Percentiles rank a stretch among this genome's conserved stretches.
Conservation (phyloP, 257 asterid species). For the Capsicum baccatum region DNA sequence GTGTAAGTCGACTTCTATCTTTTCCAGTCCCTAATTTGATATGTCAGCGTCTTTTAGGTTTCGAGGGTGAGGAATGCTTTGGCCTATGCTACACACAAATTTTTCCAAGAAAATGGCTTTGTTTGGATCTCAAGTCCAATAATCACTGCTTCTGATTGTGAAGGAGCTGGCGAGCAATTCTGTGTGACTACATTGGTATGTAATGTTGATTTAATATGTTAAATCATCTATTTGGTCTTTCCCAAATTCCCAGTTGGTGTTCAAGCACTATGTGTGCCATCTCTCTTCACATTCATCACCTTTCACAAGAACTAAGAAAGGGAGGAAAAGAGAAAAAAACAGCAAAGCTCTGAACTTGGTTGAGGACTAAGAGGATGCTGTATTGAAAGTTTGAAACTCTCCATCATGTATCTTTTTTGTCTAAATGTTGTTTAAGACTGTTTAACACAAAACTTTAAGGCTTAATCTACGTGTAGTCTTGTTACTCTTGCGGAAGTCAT, state of each 20-base stretch:
- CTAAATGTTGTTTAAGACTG: constrained; percentile 10
- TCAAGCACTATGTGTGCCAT: background rate
- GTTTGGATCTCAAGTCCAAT: constrained; percentile 98
- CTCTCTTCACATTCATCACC: background rate
- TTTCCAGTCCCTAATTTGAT: constrained; percentile 10
- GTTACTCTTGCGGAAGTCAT: background rate
- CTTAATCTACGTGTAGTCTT: background rate
- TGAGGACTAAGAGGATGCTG: background rate
- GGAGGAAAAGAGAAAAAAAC: constrained; percentile 6
- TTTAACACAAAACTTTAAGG: background rate
- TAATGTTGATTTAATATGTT: constrained; percentile 20
- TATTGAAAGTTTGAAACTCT: background rate
- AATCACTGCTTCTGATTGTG: constrained; percentile 98
- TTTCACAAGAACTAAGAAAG: background rate
- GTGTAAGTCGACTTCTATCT: background rate
- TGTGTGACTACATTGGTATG: constrained; percentile 98
- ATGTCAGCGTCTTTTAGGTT: constrained; percentile 59
- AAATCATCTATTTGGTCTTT: constrained; percentile 18
- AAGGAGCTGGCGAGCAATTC: constrained; percentile 99
- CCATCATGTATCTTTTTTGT: background rate
- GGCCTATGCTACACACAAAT: constrained; percentile 93
- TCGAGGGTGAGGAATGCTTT: constrained; percentile 95
- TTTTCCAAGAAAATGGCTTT: constrained; percentile 94
- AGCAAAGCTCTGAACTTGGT: background rate
- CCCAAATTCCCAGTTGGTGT: background rate